Evolutionary conservation across 768 basidiomycete genomes (phyloP).

Genomic region (Candolleomyces eurysporus): DNA sequence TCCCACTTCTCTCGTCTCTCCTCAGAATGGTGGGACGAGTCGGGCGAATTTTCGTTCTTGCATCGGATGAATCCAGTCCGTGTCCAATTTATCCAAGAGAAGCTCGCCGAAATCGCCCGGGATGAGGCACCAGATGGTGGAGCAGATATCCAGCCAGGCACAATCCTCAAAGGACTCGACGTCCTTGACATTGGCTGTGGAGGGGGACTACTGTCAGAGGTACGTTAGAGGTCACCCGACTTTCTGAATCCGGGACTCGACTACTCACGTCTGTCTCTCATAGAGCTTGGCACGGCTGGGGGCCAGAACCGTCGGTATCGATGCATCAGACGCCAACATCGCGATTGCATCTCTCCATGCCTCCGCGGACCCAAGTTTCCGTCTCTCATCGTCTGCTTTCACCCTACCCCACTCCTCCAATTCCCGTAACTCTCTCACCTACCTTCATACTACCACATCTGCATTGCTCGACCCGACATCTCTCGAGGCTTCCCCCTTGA

Average conservation of each 20-base stretch:
- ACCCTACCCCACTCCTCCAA: conserved; percentile 19
- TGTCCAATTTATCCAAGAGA: conserved; percentile 78
- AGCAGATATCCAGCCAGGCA: conserved; percentile 24
- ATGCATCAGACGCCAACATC: conserved; percentile 87
- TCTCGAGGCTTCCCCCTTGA: conserved; percentile 30
- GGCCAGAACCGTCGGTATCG: conserved; percentile 85
- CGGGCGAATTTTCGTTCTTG: conserved; percentile 82
- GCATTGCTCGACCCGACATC: conserved; percentile 48
- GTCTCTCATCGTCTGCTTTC: conserved; percentile 11
- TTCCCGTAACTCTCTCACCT: conserved; percentile 41
- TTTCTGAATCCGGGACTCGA: background rate
- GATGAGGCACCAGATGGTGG: conserved; percentile 38
- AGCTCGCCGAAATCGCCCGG: conserved; percentile 59
- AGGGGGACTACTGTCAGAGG: conserved; percentile 91
- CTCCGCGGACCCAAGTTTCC: conserved; percentile 65
- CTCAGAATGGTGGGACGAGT: conserved; percentile 95
- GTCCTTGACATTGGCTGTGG: conserved; percentile 94
- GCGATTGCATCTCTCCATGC: conserved; percentile 83
- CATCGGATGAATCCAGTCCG: conserved; percentile 96
- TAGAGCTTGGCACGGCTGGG: conserved; percentile 88
- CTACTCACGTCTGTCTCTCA: conserved; percentile 1
- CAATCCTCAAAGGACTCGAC: conserved; percentile 59
- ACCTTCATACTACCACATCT: conserved; percentile 76
- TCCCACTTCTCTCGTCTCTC: conserved; percentile 87
- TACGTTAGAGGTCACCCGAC: conserved; percentile 27